phyloP scores from a whole-genome alignment of 208 protist genomes.

The Acanthamoeba triangularis region DNA sequence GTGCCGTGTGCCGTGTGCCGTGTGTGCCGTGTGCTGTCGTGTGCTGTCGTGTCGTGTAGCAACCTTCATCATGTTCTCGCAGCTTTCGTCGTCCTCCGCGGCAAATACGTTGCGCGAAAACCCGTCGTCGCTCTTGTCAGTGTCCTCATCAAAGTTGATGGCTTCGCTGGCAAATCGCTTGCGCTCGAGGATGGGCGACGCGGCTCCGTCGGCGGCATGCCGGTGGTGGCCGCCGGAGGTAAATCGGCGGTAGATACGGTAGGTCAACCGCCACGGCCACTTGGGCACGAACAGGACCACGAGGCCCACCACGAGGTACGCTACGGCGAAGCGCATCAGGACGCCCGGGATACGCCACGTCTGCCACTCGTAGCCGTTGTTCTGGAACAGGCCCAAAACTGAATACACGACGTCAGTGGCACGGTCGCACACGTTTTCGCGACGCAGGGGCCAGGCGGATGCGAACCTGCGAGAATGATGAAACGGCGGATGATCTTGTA shows the following conservation, averaged over 20 bases:
- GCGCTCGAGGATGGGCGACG: slow-evolving; percentile 4
- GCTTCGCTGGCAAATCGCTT: background rate
- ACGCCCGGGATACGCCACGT: slow-evolving; percentile 84
- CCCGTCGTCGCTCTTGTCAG: background rate
- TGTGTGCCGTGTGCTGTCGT: background rate
- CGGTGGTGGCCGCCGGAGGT: background rate
- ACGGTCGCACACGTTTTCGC: too few relatives aligned
- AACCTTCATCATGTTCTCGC: background rate
- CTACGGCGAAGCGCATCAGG: slow-evolving; percentile 80
- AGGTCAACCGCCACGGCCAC: background rate
- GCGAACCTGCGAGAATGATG: slow-evolving; percentile 43
- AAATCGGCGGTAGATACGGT: background rate
- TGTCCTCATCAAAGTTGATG: background rate
- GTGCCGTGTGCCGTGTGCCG: background rate
- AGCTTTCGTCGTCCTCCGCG: background rate
- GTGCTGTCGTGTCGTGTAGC: background rate
- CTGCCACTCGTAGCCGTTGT: slow-evolving; percentile 79
- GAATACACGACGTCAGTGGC: background rate
- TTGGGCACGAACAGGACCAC: slow-evolving; percentile 77
- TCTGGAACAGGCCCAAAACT: slow-evolving; percentile 79
- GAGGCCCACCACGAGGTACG: slow-evolving; percentile 75
- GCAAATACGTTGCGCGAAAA: background rate
- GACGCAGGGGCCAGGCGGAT: background rate
- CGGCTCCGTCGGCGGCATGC: background rate
- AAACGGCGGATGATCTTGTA: slow-evolving; percentile 52